These are phyloP conservation scores for Auriscalpium vulgare DNA, from an alignment of 768 basidiomycete genomes.

Conservation along the genomic window DNA sequence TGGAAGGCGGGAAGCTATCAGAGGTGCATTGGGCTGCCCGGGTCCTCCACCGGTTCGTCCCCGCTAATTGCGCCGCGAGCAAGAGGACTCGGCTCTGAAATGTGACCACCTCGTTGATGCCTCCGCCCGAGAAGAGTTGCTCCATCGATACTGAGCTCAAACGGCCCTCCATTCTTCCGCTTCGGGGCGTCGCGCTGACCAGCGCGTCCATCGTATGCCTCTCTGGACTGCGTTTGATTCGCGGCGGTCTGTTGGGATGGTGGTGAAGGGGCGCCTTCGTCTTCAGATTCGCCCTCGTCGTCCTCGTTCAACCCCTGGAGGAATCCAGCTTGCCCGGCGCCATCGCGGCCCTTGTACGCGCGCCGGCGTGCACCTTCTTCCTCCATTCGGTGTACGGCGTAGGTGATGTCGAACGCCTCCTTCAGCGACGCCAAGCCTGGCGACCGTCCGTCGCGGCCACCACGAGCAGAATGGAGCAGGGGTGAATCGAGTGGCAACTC, in stretches of 20 bases:
- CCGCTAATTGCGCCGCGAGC: slow-evolving; percentile 20
- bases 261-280: slow-evolving; percentile 37
- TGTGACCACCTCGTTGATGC: slow-evolving; percentile 31
- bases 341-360: slow-evolving; percentile 72
- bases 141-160: slow-evolving; percentile 81
- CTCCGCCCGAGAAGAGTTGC: slow-evolving; percentile 81
- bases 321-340: slow-evolving; percentile 69
- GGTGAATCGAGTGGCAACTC: slow-evolving; percentile 76
- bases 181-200: slow-evolving; percentile 57
- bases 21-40: slow-evolving; percentile 18
- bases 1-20: not conserved
- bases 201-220: slow-evolving; percentile 54
- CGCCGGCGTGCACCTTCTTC: slow-evolving; percentile 89
- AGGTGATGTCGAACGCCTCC: slow-evolving; percentile 98
- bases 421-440: slow-evolving; percentile 91
- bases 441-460: slow-evolving; percentile 70
- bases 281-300: slow-evolving; percentile 61
- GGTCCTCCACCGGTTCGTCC: slow-evolving; percentile 5
- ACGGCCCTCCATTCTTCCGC: slow-evolving; percentile 29
- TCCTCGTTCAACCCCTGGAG: slow-evolving; percentile 88
- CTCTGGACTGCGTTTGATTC: not conserved
- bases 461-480: slow-evolving; percentile 71
- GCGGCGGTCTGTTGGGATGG: slow-evolving; percentile 13
- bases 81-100: slow-evolving; percentile 28
- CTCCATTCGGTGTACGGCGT: slow-evolving; percentile 98